Evolutionary conservation across 495 filamentous ascomycete species (phyloP).

Genomic region (Bombardia bombarda): DNA sequence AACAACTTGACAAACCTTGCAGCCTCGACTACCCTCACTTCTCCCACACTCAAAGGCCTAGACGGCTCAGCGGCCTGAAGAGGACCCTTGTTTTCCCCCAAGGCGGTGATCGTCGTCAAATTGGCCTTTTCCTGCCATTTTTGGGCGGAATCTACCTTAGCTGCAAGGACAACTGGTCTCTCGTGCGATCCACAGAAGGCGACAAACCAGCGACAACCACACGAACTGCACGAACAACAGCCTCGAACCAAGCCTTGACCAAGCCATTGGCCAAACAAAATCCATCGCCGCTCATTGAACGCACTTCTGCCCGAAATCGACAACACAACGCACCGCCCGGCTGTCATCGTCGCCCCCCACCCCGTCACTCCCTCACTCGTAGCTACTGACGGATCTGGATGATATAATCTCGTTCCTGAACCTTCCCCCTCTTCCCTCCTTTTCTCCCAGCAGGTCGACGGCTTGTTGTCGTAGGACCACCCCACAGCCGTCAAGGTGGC

Average conservation of each 20-base stretch:
- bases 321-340: constrained; percentile 8
- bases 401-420: constrained; percentile 10
- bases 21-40: neutral
- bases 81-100: constrained; percentile 4
- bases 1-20: too few relatives aligned
- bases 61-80: neutral
- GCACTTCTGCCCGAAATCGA: constrained; percentile 8
- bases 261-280: constrained; percentile 15
- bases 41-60: neutral
- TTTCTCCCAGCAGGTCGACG: constrained; percentile 20
- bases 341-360: too few relatives aligned
- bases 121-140: constrained; percentile 9
- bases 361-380: too few relatives aligned
- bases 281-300: neutral
- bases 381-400: constrained; percentile 5
- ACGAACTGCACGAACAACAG: neutral
- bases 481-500: constrained; percentile 44
- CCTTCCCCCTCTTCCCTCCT: constrained; percentile 3
- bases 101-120: constrained; percentile 15
- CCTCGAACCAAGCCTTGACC: too few relatives aligned
- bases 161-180: constrained; percentile 15
- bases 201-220: constrained; percentile 3
- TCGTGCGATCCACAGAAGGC: constrained; percentile 7
- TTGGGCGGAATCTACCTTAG: constrained; percentile 9
- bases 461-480: constrained; percentile 34